Percentiles rank a stretch among this genome's conserved stretches.
Evolutionary conservation across 163 green algal species (phyloP).

Genomic region (Volvox carteri): DNA sequence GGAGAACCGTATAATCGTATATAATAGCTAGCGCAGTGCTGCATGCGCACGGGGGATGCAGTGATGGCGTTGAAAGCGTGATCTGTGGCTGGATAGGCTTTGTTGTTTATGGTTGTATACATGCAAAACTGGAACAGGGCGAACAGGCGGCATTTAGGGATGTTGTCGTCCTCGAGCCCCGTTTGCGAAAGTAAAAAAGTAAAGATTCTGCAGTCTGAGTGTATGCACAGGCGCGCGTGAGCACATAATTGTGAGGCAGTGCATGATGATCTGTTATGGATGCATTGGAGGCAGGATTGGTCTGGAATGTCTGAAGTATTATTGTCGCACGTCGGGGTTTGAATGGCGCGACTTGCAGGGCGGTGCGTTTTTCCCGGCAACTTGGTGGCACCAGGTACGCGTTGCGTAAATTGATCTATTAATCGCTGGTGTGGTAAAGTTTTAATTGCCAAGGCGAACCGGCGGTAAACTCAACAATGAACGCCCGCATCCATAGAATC

Average conservation of each 20-base stretch:
- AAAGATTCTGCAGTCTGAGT: neutral
- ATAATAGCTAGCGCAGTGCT: neutral
- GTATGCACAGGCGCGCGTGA: neutral
- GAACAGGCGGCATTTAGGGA: too few species aligned
- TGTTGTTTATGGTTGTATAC: too few species aligned
- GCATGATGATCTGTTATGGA: neutral
- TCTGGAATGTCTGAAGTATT: neutral
- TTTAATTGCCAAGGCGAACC: too few species aligned
- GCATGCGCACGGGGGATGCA: neutral
- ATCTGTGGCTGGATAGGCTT: neutral
- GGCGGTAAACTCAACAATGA: too few species aligned
- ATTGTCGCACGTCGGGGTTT: neutral
- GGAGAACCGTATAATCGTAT: neutral
- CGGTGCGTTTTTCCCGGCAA: neutral
- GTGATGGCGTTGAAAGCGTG: constrained; percentile 2
- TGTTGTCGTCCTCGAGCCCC: too few species aligned
- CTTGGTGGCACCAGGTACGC: neutral
- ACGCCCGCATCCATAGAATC: too few species aligned
- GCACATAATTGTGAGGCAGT: neutral
- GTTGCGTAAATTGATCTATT: neutral
- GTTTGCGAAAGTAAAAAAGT: too few species aligned
- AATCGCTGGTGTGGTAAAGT: too few species aligned
- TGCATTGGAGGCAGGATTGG: neutral
- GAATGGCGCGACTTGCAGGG: neutral
- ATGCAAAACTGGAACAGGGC: too few species aligned